phyloP scores from a whole-genome alignment of 2,329 filamentous ascomycete species.

The Basipetospora chlamydospora region DNA sequence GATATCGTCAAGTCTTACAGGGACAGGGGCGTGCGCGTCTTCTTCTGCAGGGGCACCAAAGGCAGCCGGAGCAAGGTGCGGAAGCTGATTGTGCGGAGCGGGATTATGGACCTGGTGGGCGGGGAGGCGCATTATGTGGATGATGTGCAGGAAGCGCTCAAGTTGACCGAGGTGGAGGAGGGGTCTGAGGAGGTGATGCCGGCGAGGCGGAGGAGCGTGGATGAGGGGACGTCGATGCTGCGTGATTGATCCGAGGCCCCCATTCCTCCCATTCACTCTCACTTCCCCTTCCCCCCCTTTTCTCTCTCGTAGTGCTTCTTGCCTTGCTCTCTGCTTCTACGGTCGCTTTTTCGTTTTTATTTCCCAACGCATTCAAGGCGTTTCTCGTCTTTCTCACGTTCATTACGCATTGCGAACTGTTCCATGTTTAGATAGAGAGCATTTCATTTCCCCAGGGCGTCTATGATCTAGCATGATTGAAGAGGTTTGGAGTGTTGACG shows the following conservation, averaged over 20 bases:
- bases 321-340: too few species aligned
- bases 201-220: neutral
- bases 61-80: constrained; percentile 43
- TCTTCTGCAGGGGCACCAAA: constrained; percentile 48
- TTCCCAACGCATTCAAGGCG: too few species aligned
- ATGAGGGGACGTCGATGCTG: constrained; percentile 1
- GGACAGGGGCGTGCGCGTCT: constrained; percentile 61
- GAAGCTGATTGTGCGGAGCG: constrained; percentile 58
- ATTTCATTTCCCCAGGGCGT: too few species aligned
- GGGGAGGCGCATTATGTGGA: constrained; percentile 65
- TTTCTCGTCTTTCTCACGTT: too few species aligned
- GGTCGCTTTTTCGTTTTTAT: too few species aligned
- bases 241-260: too few species aligned
- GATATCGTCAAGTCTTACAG: constrained; percentile 79
- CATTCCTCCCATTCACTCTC: too few species aligned
- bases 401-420: too few species aligned
- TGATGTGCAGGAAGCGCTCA: constrained; percentile 72
- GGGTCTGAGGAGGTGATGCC: constrained; percentile 13
- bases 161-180: constrained; percentile 61
- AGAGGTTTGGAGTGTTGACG: too few species aligned
- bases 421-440: too few species aligned
- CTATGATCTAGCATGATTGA: too few species aligned
- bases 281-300: neutral
- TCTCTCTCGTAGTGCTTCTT: too few species aligned
- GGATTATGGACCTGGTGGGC: constrained; percentile 73